Evolutionary conservation across 371 early-diverging fungal species (phyloP).

Genomic region (Actinomortierella wolfii): DNA sequence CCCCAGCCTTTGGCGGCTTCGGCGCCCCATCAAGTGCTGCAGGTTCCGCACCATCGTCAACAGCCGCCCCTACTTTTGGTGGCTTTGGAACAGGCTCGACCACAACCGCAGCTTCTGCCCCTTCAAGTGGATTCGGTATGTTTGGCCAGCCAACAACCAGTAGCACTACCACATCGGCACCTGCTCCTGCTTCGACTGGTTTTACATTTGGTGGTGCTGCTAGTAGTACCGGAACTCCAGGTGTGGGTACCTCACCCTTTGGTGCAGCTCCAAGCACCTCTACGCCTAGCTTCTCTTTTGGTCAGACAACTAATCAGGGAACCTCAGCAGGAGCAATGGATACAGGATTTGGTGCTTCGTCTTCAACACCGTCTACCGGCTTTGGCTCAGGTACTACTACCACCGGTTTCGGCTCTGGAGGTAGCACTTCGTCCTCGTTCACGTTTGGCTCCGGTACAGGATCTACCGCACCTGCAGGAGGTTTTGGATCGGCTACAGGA

Average conservation of each 20-base stretch:
- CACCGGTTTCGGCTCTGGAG: slow-evolving; percentile 6
- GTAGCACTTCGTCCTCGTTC: no score
- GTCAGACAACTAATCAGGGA: neutral
- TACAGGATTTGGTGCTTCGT: slow-evolving; percentile 8
- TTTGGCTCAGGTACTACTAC: slow-evolving; percentile 4
- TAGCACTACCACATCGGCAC: slow-evolving; percentile 1
- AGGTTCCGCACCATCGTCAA: neutral
- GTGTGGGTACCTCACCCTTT: slow-evolving; percentile 4
- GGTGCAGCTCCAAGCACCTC: neutral
- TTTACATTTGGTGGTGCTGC: slow-evolving; percentile 10
- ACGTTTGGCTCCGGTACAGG: neutral
- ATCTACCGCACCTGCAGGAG: neutral
- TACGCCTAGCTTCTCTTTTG: neutral
- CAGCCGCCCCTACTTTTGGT: neutral
- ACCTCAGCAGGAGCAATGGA: slow-evolving; percentile 10
- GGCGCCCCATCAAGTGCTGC: no score
- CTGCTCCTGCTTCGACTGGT: slow-evolving; percentile 1
- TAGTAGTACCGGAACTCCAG: slow-evolving; percentile 2
- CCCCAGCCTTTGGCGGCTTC: no score
- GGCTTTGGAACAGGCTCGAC: slow-evolving; percentile 5
- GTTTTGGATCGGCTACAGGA: slow-evolving; percentile 5
- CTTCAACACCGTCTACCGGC: neutral
- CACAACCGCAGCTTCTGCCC: neutral
- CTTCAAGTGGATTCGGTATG: slow-evolving; percentile 2
- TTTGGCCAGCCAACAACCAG: neutral